These are phyloP conservation scores for Fusarium subglutinans DNA, from an alignment of 2,329 filamentous ascomycete species.

Conservation along the genomic window DNA sequence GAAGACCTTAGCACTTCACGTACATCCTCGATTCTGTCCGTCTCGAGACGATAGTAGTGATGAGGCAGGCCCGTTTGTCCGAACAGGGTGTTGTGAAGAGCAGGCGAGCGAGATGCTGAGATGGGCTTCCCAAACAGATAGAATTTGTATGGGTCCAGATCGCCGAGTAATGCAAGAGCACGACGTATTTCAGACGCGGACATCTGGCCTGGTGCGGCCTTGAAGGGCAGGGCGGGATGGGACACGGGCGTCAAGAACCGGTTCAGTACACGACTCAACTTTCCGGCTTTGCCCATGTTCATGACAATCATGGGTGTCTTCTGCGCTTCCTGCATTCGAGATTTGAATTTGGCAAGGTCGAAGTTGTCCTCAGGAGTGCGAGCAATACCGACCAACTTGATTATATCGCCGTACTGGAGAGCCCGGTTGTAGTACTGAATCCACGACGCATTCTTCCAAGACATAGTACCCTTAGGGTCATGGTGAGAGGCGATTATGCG, in stretches of 20 bases:
- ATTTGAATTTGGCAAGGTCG: conserved; percentile 82
- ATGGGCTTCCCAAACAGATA: conserved; percentile 91
- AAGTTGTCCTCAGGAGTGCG: conserved; percentile 85
- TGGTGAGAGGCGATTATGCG: conserved; percentile 96
- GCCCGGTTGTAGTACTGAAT: conserved; percentile 89
- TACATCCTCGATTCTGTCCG: conserved; percentile 69
- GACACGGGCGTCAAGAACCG: conserved; percentile 94
- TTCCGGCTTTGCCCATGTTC: conserved; percentile 91
- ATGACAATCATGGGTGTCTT: conserved; percentile 89
- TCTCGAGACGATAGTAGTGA: conserved; percentile 80
- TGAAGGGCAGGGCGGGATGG: conserved; percentile 87
- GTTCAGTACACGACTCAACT: conserved; percentile 90
- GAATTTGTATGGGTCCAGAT: conserved; percentile 79
- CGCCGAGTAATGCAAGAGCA: conserved; percentile 80
- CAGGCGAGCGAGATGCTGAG: conserved; percentile 82
- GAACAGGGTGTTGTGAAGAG: conserved; percentile 90
- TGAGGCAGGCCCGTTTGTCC: conserved; percentile 81
- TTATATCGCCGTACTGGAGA: conserved; percentile 87
- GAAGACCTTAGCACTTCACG: conserved; percentile 71
- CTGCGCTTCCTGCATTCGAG: conserved; percentile 76
- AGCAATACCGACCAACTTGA: conserved; percentile 92
- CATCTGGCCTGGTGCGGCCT: conserved; percentile 92
- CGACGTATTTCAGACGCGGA: conserved; percentile 88
- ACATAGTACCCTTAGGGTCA: conserved; percentile 80
- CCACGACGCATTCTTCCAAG: conserved; percentile 95